Base-by-base conservation (phyloP, 306 rosid genomes). In the Fragaria vesca region DNA sequence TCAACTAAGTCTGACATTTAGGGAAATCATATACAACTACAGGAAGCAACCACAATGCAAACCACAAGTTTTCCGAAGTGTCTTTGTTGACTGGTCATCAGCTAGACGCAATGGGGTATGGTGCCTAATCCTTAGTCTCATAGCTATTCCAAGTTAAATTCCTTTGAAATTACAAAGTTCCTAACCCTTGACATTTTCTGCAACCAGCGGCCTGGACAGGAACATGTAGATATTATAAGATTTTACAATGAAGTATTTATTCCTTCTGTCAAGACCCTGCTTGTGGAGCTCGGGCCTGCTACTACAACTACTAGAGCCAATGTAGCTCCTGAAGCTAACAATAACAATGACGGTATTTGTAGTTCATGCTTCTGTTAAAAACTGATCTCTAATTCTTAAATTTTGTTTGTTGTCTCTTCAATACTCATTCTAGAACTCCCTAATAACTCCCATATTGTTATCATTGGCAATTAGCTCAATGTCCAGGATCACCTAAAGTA, bases 31-130 rank as follows among this genome's bases (percentile, higher is more conserved):
- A 84, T 72, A 83, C 90, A 91, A 91, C 87, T 96, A 96, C 67
- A 91, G 96, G 80, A 96, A 91, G 88, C 98, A 96, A 81, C 94
- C 99, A 21, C 99, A 96, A 48, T 90, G 96, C 82, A 96, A 93
- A 76, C 88, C 90, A 20, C 96, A 93, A 84, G 94, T 93, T 86
- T 91, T 93, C 47, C 98, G 97, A n/a, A 89, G 91, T 79, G 99
- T 96, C 79, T 93, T 88, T 87, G 88, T 93, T 71, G 93, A 88
- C 85, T 89, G 97, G 93, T 84, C 97, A 43, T 84, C 84, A 24
- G 69, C 91, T 62, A 93, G 91, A 71, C 92, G 90, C 21, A 93
- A 85, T 79, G 98, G 97, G 87, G 96, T 89, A 88, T 71, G 83
- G 48, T 60, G 50, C 66, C 38, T 28, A 80, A 72, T 74, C 78